Evolutionary conservation across 257 asterid genomes (phyloP), one percentile per base, ranked within the genome.

Genomic region (Solanum raphanifolium): DNA sequence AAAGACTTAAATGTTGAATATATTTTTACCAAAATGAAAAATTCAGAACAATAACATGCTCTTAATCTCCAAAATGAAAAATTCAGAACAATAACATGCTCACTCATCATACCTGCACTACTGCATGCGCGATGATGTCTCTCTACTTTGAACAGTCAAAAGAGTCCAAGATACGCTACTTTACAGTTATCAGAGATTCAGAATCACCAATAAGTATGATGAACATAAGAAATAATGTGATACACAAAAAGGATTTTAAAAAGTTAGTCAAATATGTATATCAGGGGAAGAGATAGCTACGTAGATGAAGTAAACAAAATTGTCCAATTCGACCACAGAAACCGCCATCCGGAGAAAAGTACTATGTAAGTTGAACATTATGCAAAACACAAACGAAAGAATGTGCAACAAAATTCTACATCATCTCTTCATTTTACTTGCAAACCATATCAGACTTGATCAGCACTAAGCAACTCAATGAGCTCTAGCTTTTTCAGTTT

Each of bases 401-500:
- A 48, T 82, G 68, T 81, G 86, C 86, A 48, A 31, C 41, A 82
- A 82, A 52, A 82, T 82, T 48, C 43, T 82, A 31, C 71, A 82
- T 18, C 38, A 21, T 81, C 3, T 31, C 20, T 13, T 82, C 69
- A 82, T 39, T 76, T 76, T 76, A 76, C 43, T 82, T 29, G 86
- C 5, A 66, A 82, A 82, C 11, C 86, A 29, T 25, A 83, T 88
- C 89, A 90, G 58, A 84, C 60, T 88, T 87, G 86, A 34, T 75
- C 88, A 58, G 88, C 87, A 58, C 84, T 66, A n/a, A 92, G 93
- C 89, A 92, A 74, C 87, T 90, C 91, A 92, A 71, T 68, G 85
- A 94, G 96, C 83, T 93, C 95, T 72, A 34, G 84, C 92, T 93
- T 94, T 84, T 92, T 94, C 93, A 94, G 48, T 93, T 93, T 94